Conservation (phyloP, 169 alveolate genomes). For the Cryptosporidium sp. region DNA sequence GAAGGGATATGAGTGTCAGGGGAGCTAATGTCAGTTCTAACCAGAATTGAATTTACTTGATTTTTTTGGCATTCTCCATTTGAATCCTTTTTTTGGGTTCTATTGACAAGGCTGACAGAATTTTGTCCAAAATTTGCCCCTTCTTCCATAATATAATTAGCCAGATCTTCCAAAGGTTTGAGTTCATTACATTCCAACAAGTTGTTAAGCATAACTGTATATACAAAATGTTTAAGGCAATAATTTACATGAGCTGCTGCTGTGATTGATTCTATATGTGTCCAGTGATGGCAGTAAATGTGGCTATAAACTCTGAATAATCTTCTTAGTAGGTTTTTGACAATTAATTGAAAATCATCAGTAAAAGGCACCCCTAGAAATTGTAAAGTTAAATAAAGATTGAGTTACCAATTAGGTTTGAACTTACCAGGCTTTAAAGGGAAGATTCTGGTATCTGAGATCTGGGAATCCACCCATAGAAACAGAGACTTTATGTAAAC, state of each 20-base stretch:
- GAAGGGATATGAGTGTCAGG: constrained; percentile 72
- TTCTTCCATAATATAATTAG: constrained; percentile 47
- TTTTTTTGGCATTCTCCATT: neutral
- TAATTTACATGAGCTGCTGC: constrained; percentile 68
- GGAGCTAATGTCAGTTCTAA: constrained; percentile 28
- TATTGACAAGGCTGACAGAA: neutral
- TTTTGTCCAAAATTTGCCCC: constrained; percentile 5
- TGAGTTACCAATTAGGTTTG: neutral
- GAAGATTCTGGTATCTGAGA: constrained; percentile 55
- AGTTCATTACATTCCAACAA: constrained; percentile 57
- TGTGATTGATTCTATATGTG: constrained; percentile 63
- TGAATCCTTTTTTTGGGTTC: neutral
- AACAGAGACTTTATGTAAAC: constrained; percentile 62
- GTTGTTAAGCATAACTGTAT: constrained; percentile 29
- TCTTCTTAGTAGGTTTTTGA: constrained; percentile 50
- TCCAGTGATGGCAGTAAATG: constrained; percentile 75
- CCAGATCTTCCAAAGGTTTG: constrained; percentile 69
- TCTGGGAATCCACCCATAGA: constrained; percentile 64
- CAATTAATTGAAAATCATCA: constrained; percentile 47
- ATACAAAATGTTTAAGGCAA: constrained; percentile 66
- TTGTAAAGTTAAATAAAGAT: neutral
- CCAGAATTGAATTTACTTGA: neutral
- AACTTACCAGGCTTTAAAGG: constrained; percentile 76
- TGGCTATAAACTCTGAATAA: constrained; percentile 70
- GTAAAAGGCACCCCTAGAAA: constrained; percentile 65